Evolutionary conservation across 805 yeast genomes (phyloP).

Genomic region (Candida maltosa): DNA sequence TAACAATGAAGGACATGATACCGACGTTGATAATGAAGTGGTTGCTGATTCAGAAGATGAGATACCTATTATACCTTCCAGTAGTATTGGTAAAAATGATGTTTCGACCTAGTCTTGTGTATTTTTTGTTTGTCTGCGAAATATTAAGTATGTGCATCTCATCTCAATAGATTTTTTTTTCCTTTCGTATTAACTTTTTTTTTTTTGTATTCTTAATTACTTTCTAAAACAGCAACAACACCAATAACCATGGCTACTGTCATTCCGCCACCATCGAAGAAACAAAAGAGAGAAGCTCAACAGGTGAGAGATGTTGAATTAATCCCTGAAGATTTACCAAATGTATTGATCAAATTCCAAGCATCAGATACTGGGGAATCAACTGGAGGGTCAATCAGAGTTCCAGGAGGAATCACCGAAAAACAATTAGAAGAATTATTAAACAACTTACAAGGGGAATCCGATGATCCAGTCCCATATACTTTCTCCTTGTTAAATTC

Average conservation of each 20-base stretch:
- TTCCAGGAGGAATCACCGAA: slow-evolving; percentile 85
- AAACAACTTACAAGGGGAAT: slow-evolving; percentile 68
- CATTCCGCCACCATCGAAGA: slow-evolving; percentile 90
- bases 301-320: slow-evolving; percentile 70
- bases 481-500: slow-evolving; percentile 64
- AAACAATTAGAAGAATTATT: slow-evolving; percentile 84
- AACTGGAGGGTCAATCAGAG: slow-evolving; percentile 80
- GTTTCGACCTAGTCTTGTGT: too few species aligned
- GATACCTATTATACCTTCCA: too few species aligned
- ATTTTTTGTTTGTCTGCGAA: too few species aligned
- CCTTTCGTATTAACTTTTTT: too few species aligned
- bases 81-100: too few species aligned
- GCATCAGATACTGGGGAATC: slow-evolving; percentile 91
- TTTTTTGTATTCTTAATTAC: too few species aligned
- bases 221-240: too few species aligned
- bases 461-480: slow-evolving; percentile 87
- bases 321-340: slow-evolving; percentile 76
- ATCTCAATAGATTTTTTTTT: too few species aligned
- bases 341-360: slow-evolving; percentile 83
- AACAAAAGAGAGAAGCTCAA: slow-evolving; percentile 81
- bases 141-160: too few species aligned
- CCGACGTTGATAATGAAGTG: too few species aligned
- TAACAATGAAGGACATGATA: too few species aligned
- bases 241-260: slow-evolving; percentile 75
- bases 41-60: too few species aligned